Evolutionary conservation across 495 filamentous ascomycete genomes (phyloP).

Genomic region (Cercophora newfieldiana): DNA sequence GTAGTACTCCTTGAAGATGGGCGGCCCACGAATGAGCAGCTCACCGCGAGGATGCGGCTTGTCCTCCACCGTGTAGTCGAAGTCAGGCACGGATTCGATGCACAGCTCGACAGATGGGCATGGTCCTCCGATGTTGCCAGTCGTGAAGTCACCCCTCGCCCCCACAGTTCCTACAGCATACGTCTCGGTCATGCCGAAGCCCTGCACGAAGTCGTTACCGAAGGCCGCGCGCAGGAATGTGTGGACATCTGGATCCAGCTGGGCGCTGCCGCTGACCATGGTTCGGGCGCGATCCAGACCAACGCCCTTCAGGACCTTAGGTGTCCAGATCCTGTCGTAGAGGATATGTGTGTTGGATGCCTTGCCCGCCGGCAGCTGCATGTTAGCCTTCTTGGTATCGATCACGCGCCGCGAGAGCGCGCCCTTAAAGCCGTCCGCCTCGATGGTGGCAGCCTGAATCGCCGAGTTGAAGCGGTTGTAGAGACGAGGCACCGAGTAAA

Average conservation of each 20-base stretch:
- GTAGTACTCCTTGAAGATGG: slow-evolving; percentile 82
- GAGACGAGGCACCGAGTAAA: slow-evolving; percentile 87
- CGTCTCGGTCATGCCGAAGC: slow-evolving; percentile 94
- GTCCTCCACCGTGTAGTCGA: slow-evolving; percentile 90
- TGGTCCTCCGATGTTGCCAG: slow-evolving; percentile 81
- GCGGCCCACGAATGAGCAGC: slow-evolving; percentile 76
- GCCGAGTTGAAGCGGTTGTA: slow-evolving; percentile 88
- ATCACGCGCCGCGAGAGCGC: slow-evolving; percentile 78
- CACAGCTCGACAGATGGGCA: slow-evolving; percentile 70
- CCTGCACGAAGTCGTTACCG: slow-evolving; percentile 78
- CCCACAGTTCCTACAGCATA: slow-evolving; percentile 79
- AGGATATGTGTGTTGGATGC: slow-evolving; percentile 80
- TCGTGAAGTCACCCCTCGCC: slow-evolving; percentile 62
- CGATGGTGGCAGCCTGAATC: slow-evolving; percentile 73
- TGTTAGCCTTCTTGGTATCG: slow-evolving; percentile 72
- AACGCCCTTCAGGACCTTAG: slow-evolving; percentile 77
- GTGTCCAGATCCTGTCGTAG: slow-evolving; percentile 92
- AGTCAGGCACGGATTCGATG: slow-evolving; percentile 85
- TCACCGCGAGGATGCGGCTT: slow-evolving; percentile 93
- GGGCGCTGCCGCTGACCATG: slow-evolving; percentile 89
- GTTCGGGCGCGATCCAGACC: slow-evolving; percentile 71
- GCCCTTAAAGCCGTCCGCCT: slow-evolving; percentile 79
- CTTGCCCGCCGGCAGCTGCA: slow-evolving; percentile 67
- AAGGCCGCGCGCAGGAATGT: slow-evolving; percentile 84
- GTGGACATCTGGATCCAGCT: slow-evolving; percentile 83